Conservation (phyloP, 2,329 filamentous ascomycete genomes). For the Triangularia verruculosa region DNA sequence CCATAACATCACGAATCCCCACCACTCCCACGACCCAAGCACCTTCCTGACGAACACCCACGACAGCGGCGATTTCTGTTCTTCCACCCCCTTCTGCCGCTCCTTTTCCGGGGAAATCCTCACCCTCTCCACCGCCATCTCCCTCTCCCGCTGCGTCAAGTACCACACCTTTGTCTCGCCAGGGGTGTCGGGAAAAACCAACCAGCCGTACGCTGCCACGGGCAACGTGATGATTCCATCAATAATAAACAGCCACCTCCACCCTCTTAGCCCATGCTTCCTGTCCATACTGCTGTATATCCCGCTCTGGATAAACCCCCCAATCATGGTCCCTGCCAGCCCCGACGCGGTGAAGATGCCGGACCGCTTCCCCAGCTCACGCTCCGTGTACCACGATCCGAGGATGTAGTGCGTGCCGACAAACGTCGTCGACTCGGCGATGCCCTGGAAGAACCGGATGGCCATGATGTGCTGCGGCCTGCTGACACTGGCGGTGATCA, state of each 20-base stretch:
- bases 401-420: constrained; percentile 58
- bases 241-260: constrained; percentile 53
- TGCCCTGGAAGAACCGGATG: constrained; percentile 55
- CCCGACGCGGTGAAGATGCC: constrained; percentile 61
- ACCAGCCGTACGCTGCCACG: constrained; percentile 52
- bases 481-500: constrained; percentile 54
- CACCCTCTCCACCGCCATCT: constrained; percentile 41
- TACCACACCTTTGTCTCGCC: constrained; percentile 48
- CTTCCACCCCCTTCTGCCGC: not conserved
- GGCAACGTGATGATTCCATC: constrained; percentile 57
- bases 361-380: constrained; percentile 59
- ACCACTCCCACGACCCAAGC: constrained; percentile 61
- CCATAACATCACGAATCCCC: constrained; percentile 65
- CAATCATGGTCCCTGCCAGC: constrained; percentile 59
- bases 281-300: constrained; percentile 46
- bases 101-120: not conserved
- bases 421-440: constrained; percentile 56
- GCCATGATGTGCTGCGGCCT: constrained; percentile 56
- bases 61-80: constrained; percentile 21
- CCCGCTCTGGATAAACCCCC: constrained; percentile 59
- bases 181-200: constrained; percentile 54
- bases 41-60: constrained; percentile 52
- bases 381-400: constrained; percentile 58
- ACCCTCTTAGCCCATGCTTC: constrained; percentile 48
- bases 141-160: constrained; percentile 38